These are phyloP conservation scores for Rhizopus microsporus DNA, from an alignment of 371 early-diverging fungal species.

Conservation along the genomic window DNA sequence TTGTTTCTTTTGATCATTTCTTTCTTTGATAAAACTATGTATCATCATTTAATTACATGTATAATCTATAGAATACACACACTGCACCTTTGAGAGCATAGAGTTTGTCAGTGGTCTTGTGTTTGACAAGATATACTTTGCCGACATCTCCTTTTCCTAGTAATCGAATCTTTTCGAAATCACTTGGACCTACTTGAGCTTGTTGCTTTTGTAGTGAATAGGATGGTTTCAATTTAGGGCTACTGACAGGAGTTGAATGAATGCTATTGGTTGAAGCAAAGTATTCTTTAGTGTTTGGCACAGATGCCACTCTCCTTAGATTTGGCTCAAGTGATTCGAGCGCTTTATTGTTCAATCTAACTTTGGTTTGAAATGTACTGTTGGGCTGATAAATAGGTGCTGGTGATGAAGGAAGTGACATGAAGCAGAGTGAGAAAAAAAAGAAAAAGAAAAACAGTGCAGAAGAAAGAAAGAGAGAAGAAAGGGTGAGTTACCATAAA, in stretches of 20 bases:
- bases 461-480: background rate
- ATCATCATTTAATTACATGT: background rate
- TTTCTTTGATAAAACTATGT: constrained; percentile 72
- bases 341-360: constrained; percentile 11
- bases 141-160: constrained; percentile 97
- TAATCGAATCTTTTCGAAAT: constrained; percentile 81
- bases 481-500: background rate
- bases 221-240: constrained; percentile 13
- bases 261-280: constrained; percentile 23
- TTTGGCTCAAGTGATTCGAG: background rate
- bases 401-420: constrained; percentile 24
- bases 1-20: constrained; percentile 96
- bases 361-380: constrained; percentile 11
- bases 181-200: constrained; percentile 42
- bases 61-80: background rate
- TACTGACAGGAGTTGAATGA: constrained; percentile 4
- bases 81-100: constrained; percentile 86
- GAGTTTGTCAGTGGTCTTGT: constrained; percentile 77
- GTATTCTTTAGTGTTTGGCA: constrained; percentile 46
- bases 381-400: constrained; percentile 28
- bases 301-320: constrained; percentile 50
- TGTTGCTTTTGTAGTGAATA: constrained; percentile 30
- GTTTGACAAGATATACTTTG: constrained; percentile 90
- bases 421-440: constrained; percentile 1
- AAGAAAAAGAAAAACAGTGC: background rate